These are phyloP conservation scores for Paraleonurus japonicus DNA, from an alignment of 257 asterid genomes.

Conservation along the genomic window DNA sequence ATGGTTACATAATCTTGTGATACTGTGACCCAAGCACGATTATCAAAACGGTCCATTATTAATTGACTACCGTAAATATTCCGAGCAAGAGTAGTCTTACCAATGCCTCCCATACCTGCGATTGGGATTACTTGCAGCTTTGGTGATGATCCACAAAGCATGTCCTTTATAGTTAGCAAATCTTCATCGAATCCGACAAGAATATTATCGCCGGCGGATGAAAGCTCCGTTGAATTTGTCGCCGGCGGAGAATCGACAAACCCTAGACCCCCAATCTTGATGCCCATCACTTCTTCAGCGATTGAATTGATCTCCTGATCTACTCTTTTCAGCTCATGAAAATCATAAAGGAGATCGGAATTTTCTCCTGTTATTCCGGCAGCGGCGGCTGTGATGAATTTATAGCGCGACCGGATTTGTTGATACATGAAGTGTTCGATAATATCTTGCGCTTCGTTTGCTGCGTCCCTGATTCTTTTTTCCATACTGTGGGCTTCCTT, in stretches of 20 bases:
- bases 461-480: background rate
- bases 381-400: background rate
- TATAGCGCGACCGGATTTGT: background rate
- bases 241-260: too few relatives aligned
- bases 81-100: constrained; percentile 8
- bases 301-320: background rate
- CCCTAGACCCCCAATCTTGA: background rate
- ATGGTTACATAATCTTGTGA: background rate
- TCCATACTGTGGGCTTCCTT: background rate
- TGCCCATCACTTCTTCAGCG: background rate
- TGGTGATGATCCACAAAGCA: background rate
- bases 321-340: background rate
- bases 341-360: background rate
- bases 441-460: background rate
- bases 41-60: background rate
- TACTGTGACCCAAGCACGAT: constrained; percentile 16
- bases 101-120: constrained; percentile 7
- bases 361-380: background rate
- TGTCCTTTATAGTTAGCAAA: background rate
- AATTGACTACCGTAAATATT: background rate
- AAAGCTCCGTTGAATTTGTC: background rate
- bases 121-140: background rate
- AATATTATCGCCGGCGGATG: background rate
- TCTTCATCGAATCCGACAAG: background rate
- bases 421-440: background rate